A percentile compares a stretch with the other conserved stretches of the same genome.
Evolutionary conservation across 371 early-diverging fungal species (phyloP).

Genomic region (Mucor saturninus): DNA sequence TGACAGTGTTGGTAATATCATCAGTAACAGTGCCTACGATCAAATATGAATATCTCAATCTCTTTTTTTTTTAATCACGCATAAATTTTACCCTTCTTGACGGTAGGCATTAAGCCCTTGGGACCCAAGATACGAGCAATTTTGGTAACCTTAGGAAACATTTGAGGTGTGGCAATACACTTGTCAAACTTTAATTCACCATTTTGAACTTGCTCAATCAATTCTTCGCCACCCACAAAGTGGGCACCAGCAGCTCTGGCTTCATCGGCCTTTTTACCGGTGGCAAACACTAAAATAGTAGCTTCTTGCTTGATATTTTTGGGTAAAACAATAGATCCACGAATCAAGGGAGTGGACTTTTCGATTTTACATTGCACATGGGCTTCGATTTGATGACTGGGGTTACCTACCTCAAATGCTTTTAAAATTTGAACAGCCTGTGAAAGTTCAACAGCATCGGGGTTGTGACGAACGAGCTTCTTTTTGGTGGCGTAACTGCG

Average conservation of each 20-base stretch:
- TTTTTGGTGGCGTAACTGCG: slow-evolving; percentile 42
- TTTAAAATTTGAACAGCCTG: slow-evolving; percentile 53
- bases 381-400: slow-evolving; percentile 69
- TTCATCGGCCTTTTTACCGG: slow-evolving; percentile 79
- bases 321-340: slow-evolving; percentile 76
- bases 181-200: slow-evolving; percentile 81
- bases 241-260: slow-evolving; percentile 84
- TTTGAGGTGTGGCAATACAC: slow-evolving; percentile 85
- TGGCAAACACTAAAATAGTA: slow-evolving; percentile 78
- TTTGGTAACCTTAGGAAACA: slow-evolving; percentile 87
- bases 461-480: slow-evolving; percentile 32
- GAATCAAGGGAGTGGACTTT: slow-evolving; percentile 77
- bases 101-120: slow-evolving; percentile 94
- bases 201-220: slow-evolving; percentile 73
- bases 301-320: slow-evolving; percentile 66
- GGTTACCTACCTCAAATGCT: slow-evolving; percentile 75
- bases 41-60: not conserved
- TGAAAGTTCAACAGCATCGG: slow-evolving; percentile 47
- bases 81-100: slow-evolving; percentile 73
- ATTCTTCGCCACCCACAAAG: slow-evolving; percentile 88
- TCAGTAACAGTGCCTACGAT: slow-evolving; percentile 75
- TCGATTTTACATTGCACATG: slow-evolving; percentile 75
- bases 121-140: slow-evolving; percentile 94
- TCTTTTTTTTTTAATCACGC: not conserved
- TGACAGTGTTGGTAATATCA: slow-evolving; percentile 67